A percentile compares a stretch with the other conserved stretches of the same genome.
phyloP scores from a whole-genome alignment of 75 land plant genomes.

The Pinus albicaulis region DNA sequence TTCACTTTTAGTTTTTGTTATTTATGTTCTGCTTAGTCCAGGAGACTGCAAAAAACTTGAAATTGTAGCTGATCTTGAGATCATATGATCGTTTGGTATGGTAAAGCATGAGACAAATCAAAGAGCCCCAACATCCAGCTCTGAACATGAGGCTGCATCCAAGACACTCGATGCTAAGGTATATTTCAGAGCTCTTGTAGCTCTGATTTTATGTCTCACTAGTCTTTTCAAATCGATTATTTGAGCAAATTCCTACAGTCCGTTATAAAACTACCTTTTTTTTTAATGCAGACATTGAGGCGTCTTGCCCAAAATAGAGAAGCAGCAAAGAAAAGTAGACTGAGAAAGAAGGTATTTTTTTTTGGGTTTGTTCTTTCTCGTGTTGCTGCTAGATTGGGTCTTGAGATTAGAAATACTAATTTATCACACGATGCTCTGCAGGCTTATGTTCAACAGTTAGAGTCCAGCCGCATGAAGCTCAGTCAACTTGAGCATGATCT shows the following conservation, averaged over 20 bases:
- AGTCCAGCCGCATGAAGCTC: slow-evolving; percentile 69
- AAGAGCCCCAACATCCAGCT: slow-evolving; percentile 4
- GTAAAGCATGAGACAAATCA: slow-evolving; percentile 6
- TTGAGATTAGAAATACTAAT: neutral
- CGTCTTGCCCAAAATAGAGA: slow-evolving; percentile 92
- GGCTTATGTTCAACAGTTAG: slow-evolving; percentile 90
- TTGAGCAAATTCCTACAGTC: no score
- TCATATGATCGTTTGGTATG: slow-evolving; percentile 1
- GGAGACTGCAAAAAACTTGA: neutral
- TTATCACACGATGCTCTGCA: slow-evolving; percentile 3
- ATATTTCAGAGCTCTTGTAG: neutral
- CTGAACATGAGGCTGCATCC: slow-evolving; percentile 8
- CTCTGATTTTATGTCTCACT: no score
- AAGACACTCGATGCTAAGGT: slow-evolving; percentile 7
- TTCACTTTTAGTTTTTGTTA: no score
- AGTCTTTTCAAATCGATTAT: no score
- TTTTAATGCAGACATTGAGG: slow-evolving; percentile 59
- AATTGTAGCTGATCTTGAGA: neutral
- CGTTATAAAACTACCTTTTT: no score
- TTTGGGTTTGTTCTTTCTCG: neutral
- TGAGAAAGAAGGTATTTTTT: slow-evolving; percentile 71
- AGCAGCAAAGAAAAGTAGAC: slow-evolving; percentile 86
- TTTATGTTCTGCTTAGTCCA: no score
- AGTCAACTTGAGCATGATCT: slow-evolving; percentile 79
- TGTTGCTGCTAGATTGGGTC: neutral